Base-by-base conservation (phyloP, 2,329 filamentous ascomycete genomes). In the Ustulina deusta region DNA sequence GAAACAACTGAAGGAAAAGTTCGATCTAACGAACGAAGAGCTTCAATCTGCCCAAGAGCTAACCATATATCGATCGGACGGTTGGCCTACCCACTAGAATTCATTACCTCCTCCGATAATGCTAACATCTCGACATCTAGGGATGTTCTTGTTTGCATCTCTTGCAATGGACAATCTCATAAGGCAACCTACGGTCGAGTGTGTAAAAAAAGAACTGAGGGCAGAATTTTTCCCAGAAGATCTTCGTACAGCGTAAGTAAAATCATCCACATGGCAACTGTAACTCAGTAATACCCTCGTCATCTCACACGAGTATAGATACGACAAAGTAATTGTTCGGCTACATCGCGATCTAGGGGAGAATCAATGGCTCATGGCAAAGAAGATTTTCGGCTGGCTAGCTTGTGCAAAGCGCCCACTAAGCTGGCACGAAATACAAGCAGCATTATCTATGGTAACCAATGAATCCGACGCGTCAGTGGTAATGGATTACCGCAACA, bases 341-440 rank as follows among this genome's bases (percentile, higher is more conserved):
- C 68, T 78, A 3, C 67, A 64, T 44, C 56, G 60, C 7, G 58
- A 66, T n/a, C 62, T 66, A 7, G 25, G 44, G 25, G 5, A 57
- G 10, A 69, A 64, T n/a, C 58, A 74, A 17, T 78, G 75, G 74
- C 34, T 64, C 0, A 61, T 72, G 44, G 74, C 77, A 0, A 74
- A 74, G 63, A 72, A 68, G 15, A 73, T 84, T 17, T 73, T 84
- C 1, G 76, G 78, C 1, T 83, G 80, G 80, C 73, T 84, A 13
- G 77, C 77, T 4, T 80, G 79, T 59, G 79, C 81, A 1, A 79
- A 78, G 54, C 75, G 82, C 0, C 75, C 81, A 0, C 72, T 84
- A 0, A 79, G 79, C 61, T 79, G 77, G 78, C 75, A 82, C 59
- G 82, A 84, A 63, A 76, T 84, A 6, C 76, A 82, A 51, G 78